A percentile compares a stretch with the other conserved stretches of the same genome.
phyloP scores from a whole-genome alignment of 306 rosid species.

The Inga oerstediana region DNA sequence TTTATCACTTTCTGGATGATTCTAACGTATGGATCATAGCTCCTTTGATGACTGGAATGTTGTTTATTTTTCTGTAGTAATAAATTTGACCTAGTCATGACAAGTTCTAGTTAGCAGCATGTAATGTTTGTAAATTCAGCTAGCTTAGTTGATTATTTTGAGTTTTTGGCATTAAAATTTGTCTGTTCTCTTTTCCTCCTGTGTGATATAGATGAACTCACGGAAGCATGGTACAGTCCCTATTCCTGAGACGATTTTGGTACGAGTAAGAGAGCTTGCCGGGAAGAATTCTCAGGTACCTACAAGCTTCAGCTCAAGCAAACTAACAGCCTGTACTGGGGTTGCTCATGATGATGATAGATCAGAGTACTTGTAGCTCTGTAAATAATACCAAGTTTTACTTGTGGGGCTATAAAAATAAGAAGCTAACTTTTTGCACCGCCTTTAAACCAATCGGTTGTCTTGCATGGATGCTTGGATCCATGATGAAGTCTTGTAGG shows the following conservation, averaged over 20 bases:
- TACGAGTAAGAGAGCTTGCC: slow-evolving; percentile 87
- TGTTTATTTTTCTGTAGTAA: not conserved
- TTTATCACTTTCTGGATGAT: not conserved
- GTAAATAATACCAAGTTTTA: slow-evolving; percentile 58
- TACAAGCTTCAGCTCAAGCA: slow-evolving; percentile 55
- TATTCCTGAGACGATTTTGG: slow-evolving; percentile 72
- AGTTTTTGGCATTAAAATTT: not conserved
- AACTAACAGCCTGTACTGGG: slow-evolving; percentile 46
- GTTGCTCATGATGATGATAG: slow-evolving; percentile 49
- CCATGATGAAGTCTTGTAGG: slow-evolving; percentile 35
- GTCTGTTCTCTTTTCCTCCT: not conserved
- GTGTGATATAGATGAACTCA: slow-evolving; percentile 62
- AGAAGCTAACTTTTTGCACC: slow-evolving; percentile 39
- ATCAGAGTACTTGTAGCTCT: slow-evolving; percentile 69
- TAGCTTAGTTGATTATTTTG: slow-evolving; percentile 8
- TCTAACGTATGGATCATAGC: not conserved
- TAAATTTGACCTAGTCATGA: not conserved
- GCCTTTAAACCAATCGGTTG: slow-evolving; percentile 27
- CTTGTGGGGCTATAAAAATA: slow-evolving; percentile 30
- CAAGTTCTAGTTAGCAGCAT: slow-evolving; percentile 5
- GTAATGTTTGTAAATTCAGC: not conserved
- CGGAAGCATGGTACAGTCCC: slow-evolving; percentile 81
- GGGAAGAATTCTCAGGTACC: slow-evolving; percentile 79
- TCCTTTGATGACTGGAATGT: not conserved
- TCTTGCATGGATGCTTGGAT: slow-evolving; percentile 39